A percentile compares a stretch with the other conserved stretches of the same genome.
Evolutionary conservation across 78 protist genomes (phyloP).

Genomic region (slime mould (Dictyostelium discoideum)): dicty_2.7 NC_007089.4:1923001-1923500

Average conservation of each 20-base stretch:
- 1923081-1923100: slow-evolving; percentile 73
- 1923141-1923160: slow-evolving; percentile 36
- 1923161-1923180: slow-evolving; percentile 40
- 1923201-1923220: neutral
- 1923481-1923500: neutral
- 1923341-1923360: slow-evolving; percentile 88
- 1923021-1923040: slow-evolving; percentile 89
- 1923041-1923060: slow-evolving; percentile 48
- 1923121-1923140: slow-evolving; percentile 6
- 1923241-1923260: slow-evolving; percentile 68
- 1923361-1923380: slow-evolving; percentile 49
- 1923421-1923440: neutral
- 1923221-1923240: neutral
- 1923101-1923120: slow-evolving; percentile 79
- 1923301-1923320: slow-evolving; percentile 88
- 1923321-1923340: slow-evolving; percentile 84
- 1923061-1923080: slow-evolving; percentile 22
- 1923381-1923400: slow-evolving; percentile 45
- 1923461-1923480: slow-evolving; percentile 1
- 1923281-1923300: slow-evolving; percentile 82
- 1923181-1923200: slow-evolving; percentile 17
- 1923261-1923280: slow-evolving; percentile 37
- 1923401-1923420: slow-evolving; percentile 11
- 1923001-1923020: slow-evolving; percentile 89
- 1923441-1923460: neutral